Conservation (phyloP, 345 rosid species). For the Syzygium aromaticum region DNA sequence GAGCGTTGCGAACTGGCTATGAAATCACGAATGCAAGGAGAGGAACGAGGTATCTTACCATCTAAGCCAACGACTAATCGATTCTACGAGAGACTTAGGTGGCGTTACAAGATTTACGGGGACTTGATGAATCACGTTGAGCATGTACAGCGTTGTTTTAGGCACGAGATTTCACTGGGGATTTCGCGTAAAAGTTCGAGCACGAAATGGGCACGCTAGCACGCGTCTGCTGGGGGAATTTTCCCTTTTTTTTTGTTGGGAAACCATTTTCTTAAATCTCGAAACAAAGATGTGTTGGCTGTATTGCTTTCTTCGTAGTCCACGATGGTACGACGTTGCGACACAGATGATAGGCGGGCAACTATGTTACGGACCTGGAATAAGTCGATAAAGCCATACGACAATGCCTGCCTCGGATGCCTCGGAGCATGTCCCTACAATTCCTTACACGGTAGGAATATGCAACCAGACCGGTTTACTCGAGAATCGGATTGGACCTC, state of each 20-base stretch:
- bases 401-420: background rate
- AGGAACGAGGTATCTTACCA: background rate
- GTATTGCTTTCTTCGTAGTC: background rate
- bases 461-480: too few species aligned
- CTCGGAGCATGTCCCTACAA: background rate
- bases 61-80: too few species aligned
- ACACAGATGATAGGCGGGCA: background rate
- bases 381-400: background rate
- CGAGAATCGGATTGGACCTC: too few species aligned
- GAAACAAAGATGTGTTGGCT: background rate
- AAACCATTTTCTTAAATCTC: background rate
- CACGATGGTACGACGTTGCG: background rate
- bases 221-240: background rate
- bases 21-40: background rate
- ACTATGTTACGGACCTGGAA: background rate
- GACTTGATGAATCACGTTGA: background rate
- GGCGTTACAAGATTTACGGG: background rate
- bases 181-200: background rate
- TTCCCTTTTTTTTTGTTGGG: background rate
- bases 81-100: too few species aligned
- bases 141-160: background rate
- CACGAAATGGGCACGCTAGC: background rate
- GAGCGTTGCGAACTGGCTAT: background rate
- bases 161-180: background rate
- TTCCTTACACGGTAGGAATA: too few species aligned